Percentiles rank a stretch among this genome's conserved stretches.
Conservation (phyloP, 352 stramenopile species). For the Thalassiosira exigua region DNA sequence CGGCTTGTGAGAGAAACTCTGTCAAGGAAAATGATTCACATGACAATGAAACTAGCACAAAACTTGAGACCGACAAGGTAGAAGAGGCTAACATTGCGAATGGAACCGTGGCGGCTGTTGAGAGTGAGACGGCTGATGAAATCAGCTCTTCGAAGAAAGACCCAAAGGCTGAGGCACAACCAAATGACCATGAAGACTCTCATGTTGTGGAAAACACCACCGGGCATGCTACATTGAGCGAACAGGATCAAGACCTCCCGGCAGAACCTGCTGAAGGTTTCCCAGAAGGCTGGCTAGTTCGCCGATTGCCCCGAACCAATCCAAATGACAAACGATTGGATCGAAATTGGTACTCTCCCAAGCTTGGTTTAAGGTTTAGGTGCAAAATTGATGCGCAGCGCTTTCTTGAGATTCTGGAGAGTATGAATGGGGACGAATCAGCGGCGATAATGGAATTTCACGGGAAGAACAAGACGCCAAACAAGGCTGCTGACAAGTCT, state of each 20-base stretch:
- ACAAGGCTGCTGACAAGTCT: neutral
- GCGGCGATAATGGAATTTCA: slow-evolving; percentile 53
- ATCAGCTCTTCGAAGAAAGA: slow-evolving; percentile 17
- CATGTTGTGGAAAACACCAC: slow-evolving; percentile 17
- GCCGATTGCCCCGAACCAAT: slow-evolving; percentile 45
- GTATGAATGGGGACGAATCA: slow-evolving; percentile 40
- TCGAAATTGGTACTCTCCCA: slow-evolving; percentile 53
- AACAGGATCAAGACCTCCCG: slow-evolving; percentile 38
- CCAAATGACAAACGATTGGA: slow-evolving; percentile 45
- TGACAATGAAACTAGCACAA: slow-evolving; percentile 15
- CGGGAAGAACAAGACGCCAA: slow-evolving; percentile 38
- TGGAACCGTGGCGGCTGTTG: slow-evolving; percentile 3
- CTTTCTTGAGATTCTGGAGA: slow-evolving; percentile 35
- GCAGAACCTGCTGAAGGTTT: slow-evolving; percentile 47
- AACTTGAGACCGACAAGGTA: slow-evolving; percentile 27
- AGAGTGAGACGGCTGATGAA: neutral
- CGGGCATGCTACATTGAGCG: slow-evolving; percentile 42
- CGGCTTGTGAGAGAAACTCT: slow-evolving; percentile 8
- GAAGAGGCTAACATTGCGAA: neutral
- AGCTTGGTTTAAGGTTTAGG: slow-evolving; percentile 53
- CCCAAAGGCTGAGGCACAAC: slow-evolving; percentile 27
- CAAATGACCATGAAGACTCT: neutral
- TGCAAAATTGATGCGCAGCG: slow-evolving; percentile 40
- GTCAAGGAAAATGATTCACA: slow-evolving; percentile 21
- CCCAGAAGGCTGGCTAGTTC: slow-evolving; percentile 49